phyloP scores from a whole-genome alignment of 768 basidiomycete genomes.

The Suillus luteus region DNA sequence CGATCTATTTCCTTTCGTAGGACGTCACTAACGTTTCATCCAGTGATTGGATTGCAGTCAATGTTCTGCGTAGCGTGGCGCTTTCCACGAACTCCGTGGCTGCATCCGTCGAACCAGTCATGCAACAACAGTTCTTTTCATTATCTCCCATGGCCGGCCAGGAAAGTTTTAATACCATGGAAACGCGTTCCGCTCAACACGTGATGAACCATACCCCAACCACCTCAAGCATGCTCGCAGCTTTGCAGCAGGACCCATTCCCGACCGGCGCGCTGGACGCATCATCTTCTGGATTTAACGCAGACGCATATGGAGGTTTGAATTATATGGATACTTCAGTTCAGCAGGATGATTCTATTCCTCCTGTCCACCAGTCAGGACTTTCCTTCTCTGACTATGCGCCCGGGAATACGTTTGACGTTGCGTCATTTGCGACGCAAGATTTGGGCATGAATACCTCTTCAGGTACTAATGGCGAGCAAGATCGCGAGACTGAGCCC shows the following conservation, averaged over 20 bases:
- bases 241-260: slow-evolving; percentile 78
- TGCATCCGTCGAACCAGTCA: slow-evolving; percentile 87
- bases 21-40: slow-evolving; percentile 21
- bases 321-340: slow-evolving; percentile 77
- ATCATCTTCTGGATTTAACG: slow-evolving; percentile 57
- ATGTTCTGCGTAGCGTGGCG: slow-evolving; percentile 83
- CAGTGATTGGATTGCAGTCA: slow-evolving; percentile 91
- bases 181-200: slow-evolving; percentile 55
- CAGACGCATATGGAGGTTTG: slow-evolving; percentile 70
- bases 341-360: slow-evolving; percentile 63
- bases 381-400: slow-evolving; percentile 75
- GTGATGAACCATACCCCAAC: slow-evolving; percentile 82
- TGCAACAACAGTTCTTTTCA: slow-evolving; percentile 87
- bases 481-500: slow-evolving; percentile 62
- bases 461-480: slow-evolving; percentile 53
- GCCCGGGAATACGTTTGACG: slow-evolving; percentile 67
- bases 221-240: slow-evolving; percentile 89
- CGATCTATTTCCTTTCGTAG: slow-evolving; percentile 11
- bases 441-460: slow-evolving; percentile 62
- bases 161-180: slow-evolving; percentile 70
- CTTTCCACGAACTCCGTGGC: slow-evolving; percentile 90
- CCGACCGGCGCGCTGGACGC: slow-evolving; percentile 67
- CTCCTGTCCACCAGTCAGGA: slow-evolving; percentile 59
- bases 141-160: slow-evolving; percentile 90
- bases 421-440: slow-evolving; percentile 63